phyloP scores from a whole-genome alignment of 2,329 filamentous ascomycete genomes.

The Ophiostoma ulmi region DNA sequence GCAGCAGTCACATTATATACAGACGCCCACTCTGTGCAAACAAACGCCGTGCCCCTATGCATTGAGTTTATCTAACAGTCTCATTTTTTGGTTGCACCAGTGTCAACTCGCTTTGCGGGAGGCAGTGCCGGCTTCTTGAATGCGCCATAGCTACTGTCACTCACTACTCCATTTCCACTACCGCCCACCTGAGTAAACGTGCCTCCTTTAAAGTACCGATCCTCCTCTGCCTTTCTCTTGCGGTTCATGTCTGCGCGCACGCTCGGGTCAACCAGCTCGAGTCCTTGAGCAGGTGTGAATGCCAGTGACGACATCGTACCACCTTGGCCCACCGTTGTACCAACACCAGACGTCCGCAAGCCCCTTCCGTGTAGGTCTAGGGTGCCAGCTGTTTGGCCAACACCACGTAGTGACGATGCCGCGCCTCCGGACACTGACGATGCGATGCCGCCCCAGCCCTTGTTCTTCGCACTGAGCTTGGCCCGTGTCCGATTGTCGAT shows the following conservation, averaged over 20 bases:
- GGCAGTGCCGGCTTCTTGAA: conserved; percentile 83
- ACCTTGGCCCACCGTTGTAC: conserved; percentile 59
- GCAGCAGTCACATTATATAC: background rate
- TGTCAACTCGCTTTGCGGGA: conserved; percentile 66
- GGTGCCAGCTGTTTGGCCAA: conserved; percentile 60
- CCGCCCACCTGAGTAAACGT: conserved; percentile 83
- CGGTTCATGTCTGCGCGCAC: conserved; percentile 78
- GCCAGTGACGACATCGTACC: conserved; percentile 83
- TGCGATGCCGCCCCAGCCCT: conserved; percentile 72
- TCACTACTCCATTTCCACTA: conserved; percentile 38
- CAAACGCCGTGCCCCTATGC: background rate
- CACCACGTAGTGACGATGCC: conserved; percentile 76
- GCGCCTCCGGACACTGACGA: conserved; percentile 53
- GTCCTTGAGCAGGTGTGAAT: conserved; percentile 89
- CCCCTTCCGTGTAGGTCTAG: conserved; percentile 73
- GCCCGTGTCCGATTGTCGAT: conserved; percentile 90
- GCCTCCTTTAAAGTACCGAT: conserved; percentile 95
- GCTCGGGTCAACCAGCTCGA: conserved; percentile 94
- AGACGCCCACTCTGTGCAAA: background rate
- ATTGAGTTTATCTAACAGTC: background rate
- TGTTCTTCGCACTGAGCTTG: conserved; percentile 90
- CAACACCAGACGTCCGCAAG: conserved; percentile 75
- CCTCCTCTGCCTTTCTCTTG: conserved; percentile 90
- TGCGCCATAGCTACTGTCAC: conserved; percentile 44
- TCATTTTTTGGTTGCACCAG: conserved; percentile 49